These are phyloP conservation scores for Hypholoma fasciculare DNA, from an alignment of 768 basidiomycete species.

Conservation along the genomic window DNA sequence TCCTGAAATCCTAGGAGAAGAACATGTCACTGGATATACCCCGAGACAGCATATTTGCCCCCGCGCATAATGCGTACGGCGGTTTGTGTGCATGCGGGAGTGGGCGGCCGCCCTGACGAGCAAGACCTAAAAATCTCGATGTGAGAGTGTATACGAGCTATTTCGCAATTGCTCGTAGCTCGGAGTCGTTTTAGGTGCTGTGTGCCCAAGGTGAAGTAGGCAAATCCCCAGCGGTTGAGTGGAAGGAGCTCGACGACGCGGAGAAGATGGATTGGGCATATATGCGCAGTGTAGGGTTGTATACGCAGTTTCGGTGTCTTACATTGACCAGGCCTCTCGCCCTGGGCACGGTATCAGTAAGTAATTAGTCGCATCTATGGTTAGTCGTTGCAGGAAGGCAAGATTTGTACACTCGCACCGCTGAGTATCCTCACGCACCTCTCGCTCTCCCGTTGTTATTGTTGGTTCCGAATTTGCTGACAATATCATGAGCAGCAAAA, in stretches of 20 bases:
- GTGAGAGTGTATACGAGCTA: too few species aligned
- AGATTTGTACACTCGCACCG: constrained; percentile 1
- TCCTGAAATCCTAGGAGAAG: too few species aligned
- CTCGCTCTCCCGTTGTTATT: background rate
- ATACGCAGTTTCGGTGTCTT: constrained; percentile 28
- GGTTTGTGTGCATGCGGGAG: too few species aligned
- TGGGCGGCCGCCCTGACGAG: too few species aligned
- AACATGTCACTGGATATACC: too few species aligned
- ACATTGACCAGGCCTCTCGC: constrained; percentile 79
- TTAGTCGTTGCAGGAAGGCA: background rate
- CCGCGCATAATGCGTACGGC: too few species aligned
- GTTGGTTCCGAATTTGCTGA: background rate
- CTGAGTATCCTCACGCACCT: background rate
- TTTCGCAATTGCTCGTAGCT: too few species aligned
- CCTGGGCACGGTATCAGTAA: background rate
- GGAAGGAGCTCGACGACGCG: constrained; percentile 91
- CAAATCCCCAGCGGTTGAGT: constrained; percentile 92
- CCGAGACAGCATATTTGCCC: too few species aligned
- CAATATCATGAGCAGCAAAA: too few species aligned
- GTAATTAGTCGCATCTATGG: constrained; percentile 3
- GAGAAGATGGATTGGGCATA: constrained; percentile 67
- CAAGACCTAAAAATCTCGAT: too few species aligned
- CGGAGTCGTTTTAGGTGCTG: too few species aligned
- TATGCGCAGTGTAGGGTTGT: constrained; percentile 8
- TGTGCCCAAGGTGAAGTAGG: constrained; percentile 60